A percentile compares a stretch with the other conserved stretches of the same genome.
Conservation (phyloP, 2,329 filamentous ascomycete genomes). For the Aschersonia sp. region DNA sequence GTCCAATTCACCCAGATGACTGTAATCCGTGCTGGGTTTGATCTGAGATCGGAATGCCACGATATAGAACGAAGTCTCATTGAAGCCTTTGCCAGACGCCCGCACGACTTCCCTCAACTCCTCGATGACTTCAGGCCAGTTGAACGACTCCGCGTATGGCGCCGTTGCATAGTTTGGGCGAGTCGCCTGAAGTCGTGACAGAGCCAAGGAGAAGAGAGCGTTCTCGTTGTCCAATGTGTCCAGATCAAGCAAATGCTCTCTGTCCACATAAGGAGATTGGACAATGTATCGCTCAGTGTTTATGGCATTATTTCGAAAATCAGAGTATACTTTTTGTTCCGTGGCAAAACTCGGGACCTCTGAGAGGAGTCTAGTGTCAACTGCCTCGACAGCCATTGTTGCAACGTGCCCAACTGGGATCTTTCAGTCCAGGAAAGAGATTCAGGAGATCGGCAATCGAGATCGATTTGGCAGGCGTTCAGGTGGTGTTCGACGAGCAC, state of each 20-base stretch:
- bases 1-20: conserved; percentile 58
- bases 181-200: conserved; percentile 47
- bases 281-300: conserved; percentile 29
- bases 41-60: conserved; percentile 72
- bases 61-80: conserved; percentile 57
- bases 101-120: conserved; percentile 37
- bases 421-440: background rate
- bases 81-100: conserved; percentile 37
- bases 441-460: too few relatives aligned
- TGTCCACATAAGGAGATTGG: conserved; percentile 62
- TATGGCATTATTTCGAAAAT: conserved; percentile 10
- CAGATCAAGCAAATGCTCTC: conserved; percentile 60
- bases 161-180: conserved; percentile 63
- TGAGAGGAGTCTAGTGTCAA: conserved; percentile 10
- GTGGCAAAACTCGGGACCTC: conserved; percentile 11
- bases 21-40: conserved; percentile 49
- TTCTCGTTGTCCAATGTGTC: conserved; percentile 49
- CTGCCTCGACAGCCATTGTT: conserved; percentile 14
- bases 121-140: conserved; percentile 52
- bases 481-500: too few relatives aligned
- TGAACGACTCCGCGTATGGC: conserved; percentile 60
- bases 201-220: conserved; percentile 55
- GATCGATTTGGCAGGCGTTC: too few relatives aligned
- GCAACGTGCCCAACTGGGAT: background rate
- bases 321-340: conserved; percentile 10